Conservation (phyloP, 306 rosid species). For the Prunus mongolica region DNA sequence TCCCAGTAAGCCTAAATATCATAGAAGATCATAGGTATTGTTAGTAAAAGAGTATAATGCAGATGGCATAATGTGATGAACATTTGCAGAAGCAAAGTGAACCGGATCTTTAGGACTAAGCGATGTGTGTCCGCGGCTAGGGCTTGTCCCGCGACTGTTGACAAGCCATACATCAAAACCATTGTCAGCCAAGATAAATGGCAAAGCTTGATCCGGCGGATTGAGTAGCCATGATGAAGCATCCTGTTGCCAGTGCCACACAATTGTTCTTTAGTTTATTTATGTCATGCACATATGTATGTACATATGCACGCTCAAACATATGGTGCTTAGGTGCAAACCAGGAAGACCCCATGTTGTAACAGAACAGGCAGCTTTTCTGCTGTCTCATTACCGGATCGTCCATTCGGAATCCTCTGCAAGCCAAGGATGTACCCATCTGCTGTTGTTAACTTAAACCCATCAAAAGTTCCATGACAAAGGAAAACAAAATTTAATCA, state of each 20-base stretch:
- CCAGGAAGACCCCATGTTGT: conserved; percentile 65
- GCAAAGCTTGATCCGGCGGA: conserved; percentile 54
- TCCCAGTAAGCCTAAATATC: conserved; percentile 49
- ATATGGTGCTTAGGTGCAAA: conserved; percentile 4
- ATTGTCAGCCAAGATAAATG: conserved; percentile 59
- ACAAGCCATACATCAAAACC: conserved; percentile 77
- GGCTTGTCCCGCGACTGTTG: conserved; percentile 62
- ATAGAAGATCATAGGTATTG: neutral
- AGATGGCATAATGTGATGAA: neutral
- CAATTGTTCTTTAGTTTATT: neutral
- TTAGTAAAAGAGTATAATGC: neutral
- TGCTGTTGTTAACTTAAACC: conserved; percentile 50
- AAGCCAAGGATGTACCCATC: conserved; percentile 66
- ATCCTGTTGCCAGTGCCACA: conserved; percentile 8
- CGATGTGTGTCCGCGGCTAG: conserved; percentile 45
- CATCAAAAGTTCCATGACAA: neutral
- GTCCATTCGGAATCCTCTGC: conserved; percentile 45
- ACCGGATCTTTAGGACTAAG: conserved; percentile 44
- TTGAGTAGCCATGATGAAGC: conserved; percentile 47
- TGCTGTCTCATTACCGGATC: conserved; percentile 22
- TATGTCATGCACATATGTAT: neutral
- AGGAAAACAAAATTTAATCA: neutral
- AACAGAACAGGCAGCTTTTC: conserved; percentile 55
- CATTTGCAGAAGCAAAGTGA: neutral
- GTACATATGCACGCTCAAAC: neutral